phyloP scores from a whole-genome alignment of 371 early-diverging fungal species.

The Saksenaea vasiformis region DNA sequence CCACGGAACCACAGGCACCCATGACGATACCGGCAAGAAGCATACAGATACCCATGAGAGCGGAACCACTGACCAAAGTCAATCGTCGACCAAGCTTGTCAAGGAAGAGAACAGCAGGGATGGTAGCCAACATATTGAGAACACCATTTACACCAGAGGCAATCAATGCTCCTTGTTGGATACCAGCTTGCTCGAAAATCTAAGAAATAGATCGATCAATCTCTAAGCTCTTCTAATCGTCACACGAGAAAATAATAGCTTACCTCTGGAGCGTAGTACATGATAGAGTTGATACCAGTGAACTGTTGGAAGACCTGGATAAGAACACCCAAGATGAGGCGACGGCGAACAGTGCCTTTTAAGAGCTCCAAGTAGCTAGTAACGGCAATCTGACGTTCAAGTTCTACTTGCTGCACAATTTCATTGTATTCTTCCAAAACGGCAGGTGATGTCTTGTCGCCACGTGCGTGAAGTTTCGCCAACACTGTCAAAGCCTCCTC shows the following conservation, averaged over 20 bases:
- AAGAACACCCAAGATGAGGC: slow-evolving; percentile 69
- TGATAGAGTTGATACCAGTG: slow-evolving; percentile 57
- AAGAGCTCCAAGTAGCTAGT: slow-evolving; percentile 76
- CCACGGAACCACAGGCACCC: slow-evolving; percentile 29
- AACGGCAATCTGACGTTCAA: slow-evolving; percentile 68
- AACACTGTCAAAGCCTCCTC: slow-evolving; percentile 80
- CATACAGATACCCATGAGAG: slow-evolving; percentile 47
- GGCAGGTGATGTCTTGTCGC: slow-evolving; percentile 53
- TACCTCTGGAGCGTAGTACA: slow-evolving; percentile 40
- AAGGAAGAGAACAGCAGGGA: slow-evolving; percentile 71
- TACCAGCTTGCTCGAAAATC: slow-evolving; percentile 73
- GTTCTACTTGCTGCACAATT: slow-evolving; percentile 67
- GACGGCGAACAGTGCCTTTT: slow-evolving; percentile 56
- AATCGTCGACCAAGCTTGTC: slow-evolving; percentile 51
- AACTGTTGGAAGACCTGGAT: slow-evolving; percentile 71
- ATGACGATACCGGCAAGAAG: slow-evolving; percentile 49
- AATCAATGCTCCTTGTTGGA: slow-evolving; percentile 50
- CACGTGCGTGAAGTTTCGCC: slow-evolving; percentile 70
- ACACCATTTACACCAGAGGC: slow-evolving; percentile 78
- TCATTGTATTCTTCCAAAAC: slow-evolving; percentile 79
- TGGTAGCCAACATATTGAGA: slow-evolving; percentile 70
- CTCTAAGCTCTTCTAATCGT: no score
- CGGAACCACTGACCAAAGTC: slow-evolving; percentile 47
- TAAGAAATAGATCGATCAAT: slow-evolving; percentile 61
- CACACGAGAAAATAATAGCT: no score